Evolutionary conservation across 768 basidiomycete species (phyloP).

Genomic region (Lactarius indigo): DNA sequence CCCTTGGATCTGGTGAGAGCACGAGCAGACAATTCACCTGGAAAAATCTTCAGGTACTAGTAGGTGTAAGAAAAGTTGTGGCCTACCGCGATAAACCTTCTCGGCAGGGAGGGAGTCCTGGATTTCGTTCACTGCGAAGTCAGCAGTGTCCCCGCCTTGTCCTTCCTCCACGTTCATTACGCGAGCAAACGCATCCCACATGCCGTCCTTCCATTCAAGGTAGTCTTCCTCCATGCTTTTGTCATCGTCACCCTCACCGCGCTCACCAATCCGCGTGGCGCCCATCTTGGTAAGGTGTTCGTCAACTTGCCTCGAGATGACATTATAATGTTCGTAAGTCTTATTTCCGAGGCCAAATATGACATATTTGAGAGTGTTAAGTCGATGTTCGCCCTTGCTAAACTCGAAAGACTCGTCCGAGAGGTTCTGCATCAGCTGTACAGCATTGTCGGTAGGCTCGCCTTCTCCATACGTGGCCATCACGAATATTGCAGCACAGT

Average conservation of each 20-base stretch:
- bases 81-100: slow-evolving; percentile 89
- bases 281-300: slow-evolving; percentile 71
- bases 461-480: slow-evolving; percentile 99
- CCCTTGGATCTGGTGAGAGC: slow-evolving; percentile 92
- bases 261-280: slow-evolving; percentile 77
- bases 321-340: slow-evolving; percentile 96
- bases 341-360: slow-evolving; percentile 90
- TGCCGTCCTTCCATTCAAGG: slow-evolving; percentile 96
- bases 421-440: slow-evolving; percentile 89
- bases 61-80: not conserved
- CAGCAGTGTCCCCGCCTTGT: slow-evolving; percentile 89
- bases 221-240: slow-evolving; percentile 99
- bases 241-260: slow-evolving; percentile 97
- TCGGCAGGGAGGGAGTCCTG: slow-evolving; percentile 61
- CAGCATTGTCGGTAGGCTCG: slow-evolving; percentile 97
- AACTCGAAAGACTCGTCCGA: slow-evolving; percentile 87
- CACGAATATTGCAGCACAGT: slow-evolving; percentile 88
- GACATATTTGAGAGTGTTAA: slow-evolving; percentile 90
- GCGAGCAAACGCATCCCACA: slow-evolving; percentile 90
- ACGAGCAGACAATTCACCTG: slow-evolving; percentile 93
- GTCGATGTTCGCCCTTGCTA: slow-evolving; percentile 66
- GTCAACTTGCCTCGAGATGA: slow-evolving; percentile 81
- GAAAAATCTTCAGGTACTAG: slow-evolving; percentile 21
- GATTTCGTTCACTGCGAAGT: slow-evolving; percentile 89
- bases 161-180: slow-evolving; percentile 91